A percentile compares a stretch with the other conserved stretches of the same genome.
These are phyloP conservation scores for Trichosanthes cucumerina DNA, from an alignment of 306 rosid genomes.

Conservation along the genomic window DNA sequence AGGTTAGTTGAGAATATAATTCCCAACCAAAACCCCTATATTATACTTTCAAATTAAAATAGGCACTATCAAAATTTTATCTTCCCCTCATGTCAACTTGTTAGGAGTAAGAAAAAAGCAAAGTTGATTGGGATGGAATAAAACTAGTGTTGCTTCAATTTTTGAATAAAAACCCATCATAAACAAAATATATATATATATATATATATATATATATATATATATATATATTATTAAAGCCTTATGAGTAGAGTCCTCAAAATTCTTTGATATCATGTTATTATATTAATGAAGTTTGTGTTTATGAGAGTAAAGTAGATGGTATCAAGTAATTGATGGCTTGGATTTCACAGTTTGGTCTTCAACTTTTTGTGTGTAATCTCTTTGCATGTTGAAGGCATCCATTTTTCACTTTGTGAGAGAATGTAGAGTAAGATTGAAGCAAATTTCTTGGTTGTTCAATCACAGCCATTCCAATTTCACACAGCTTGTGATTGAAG, in stretches of 20 bases:
- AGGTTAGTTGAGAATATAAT: background rate
- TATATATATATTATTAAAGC: background rate
- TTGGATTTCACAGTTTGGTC: background rate
- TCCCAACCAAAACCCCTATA: background rate
- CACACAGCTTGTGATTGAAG: slow-evolving; percentile 10
- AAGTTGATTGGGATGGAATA: background rate
- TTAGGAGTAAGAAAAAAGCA: background rate
- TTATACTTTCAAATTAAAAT: background rate
- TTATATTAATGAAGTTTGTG: background rate
- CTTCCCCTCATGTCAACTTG: background rate
- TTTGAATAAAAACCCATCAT: background rate
- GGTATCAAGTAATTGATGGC: slow-evolving; percentile 6
- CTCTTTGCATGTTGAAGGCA: background rate
- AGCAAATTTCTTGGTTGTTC: background rate
- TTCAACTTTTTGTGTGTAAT: background rate
- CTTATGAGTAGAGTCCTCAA: background rate
- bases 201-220: too few species aligned
- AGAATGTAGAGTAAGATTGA: background rate
- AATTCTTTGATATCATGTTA: background rate
- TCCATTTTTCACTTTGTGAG: background rate
- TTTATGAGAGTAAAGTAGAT: background rate
- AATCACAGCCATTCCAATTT: background rate
- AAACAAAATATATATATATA: too few species aligned
- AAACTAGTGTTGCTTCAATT: background rate
- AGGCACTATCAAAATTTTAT: background rate